A percentile compares a stretch with the other conserved stretches of the same genome.
These are phyloP conservation scores for Blastobotrys persicus DNA, from an alignment of 1,139 yeast species.

Conservation along the genomic window DNA sequence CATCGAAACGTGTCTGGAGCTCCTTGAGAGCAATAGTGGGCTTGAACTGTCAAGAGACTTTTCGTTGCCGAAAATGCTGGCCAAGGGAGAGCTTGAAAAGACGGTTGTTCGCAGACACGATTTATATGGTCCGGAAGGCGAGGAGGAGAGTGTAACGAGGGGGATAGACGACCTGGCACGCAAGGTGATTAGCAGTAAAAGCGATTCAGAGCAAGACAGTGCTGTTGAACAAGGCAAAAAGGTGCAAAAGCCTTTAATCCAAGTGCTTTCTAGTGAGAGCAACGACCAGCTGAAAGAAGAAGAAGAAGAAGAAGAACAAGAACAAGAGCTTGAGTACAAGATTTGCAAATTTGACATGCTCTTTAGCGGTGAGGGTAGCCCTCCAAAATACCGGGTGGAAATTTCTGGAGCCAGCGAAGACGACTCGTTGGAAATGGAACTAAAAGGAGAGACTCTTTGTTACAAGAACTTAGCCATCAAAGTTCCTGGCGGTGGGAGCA, in stretches of 20 bases:
- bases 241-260: conserved; percentile 14
- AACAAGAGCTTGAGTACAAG: background rate
- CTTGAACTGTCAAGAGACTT: conserved; percentile 28
- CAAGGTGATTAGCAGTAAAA: conserved; percentile 8
- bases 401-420: background rate
- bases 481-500: conserved; percentile 1
- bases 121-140: conserved; percentile 1
- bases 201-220: background rate
- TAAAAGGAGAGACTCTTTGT: background rate
- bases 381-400: conserved; percentile 8
- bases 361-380: conserved; percentile 4
- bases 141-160: conserved; percentile 13
- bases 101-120: conserved; percentile 22
- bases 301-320: conserved; percentile 7
- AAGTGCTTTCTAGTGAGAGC: conserved; percentile 10
- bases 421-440: background rate
- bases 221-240: background rate
- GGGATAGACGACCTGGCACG: conserved; percentile 18
- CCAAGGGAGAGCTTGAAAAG: conserved; percentile 32
- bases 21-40: conserved; percentile 33
- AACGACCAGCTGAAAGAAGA: background rate
- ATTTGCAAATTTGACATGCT: background rate
- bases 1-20: conserved; percentile 44
- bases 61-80: conserved; percentile 32
- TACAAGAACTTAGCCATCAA: background rate